Evolutionary conservation across 306 rosid species (phyloP).

Genomic region (Glycine soja): DNA sequence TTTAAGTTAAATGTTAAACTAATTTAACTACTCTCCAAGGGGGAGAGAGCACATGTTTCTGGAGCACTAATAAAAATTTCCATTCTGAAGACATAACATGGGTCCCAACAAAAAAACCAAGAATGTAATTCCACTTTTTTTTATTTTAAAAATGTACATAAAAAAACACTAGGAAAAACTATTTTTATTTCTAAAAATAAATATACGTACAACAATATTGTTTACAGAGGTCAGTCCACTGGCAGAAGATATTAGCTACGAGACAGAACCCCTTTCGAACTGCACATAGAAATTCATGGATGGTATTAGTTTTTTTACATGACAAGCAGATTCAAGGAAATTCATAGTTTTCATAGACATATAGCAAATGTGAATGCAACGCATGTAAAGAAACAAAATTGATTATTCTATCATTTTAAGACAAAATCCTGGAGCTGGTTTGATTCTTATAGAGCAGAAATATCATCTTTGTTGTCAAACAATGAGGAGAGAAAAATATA

Average conservation of each 20-base stretch:
- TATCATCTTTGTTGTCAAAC: neutral
- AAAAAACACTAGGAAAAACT: neutral
- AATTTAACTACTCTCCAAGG: too few relatives aligned
- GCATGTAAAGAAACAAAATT: conserved; percentile 24
- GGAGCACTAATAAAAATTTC: too few relatives aligned
- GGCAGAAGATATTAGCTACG: conserved; percentile 56
- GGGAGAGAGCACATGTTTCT: too few relatives aligned
- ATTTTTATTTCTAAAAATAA: conserved; percentile 27
- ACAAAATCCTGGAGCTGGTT: conserved; percentile 11
- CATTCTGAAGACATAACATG: too few relatives aligned
- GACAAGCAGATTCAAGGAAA: neutral
- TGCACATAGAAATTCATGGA: conserved; percentile 52
- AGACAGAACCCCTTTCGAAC: conserved; percentile 92
- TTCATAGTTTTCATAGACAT: neutral
- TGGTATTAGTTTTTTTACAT: conserved; percentile 38
- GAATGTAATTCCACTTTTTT: neutral
- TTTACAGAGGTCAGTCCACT: conserved; percentile 36
- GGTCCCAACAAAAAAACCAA: neutral
- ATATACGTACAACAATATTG: conserved; percentile 25
- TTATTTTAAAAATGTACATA: neutral
- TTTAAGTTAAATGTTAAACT: too few relatives aligned
- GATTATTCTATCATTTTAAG: conserved; percentile 26
- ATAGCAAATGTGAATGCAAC: conserved; percentile 12
- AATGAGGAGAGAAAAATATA: neutral
- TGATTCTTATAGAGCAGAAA: neutral